phyloP scores from a whole-genome alignment of 441 rosid species.

The Viola pubescens region DNA sequence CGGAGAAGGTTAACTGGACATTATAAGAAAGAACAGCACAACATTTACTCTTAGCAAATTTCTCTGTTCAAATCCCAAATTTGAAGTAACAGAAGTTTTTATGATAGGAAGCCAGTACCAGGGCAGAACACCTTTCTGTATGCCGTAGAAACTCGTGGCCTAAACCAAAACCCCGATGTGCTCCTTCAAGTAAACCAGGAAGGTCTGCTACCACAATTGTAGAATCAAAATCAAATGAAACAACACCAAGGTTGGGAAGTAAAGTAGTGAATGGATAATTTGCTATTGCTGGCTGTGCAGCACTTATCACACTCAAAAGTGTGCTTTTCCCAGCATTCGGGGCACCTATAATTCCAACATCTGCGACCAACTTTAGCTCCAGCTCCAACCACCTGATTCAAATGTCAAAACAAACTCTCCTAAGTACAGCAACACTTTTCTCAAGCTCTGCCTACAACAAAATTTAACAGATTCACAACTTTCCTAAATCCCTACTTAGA shows the following conservation, averaged over 20 bases:
- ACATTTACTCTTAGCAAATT: too few species aligned
- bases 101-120: constrained; percentile 45
- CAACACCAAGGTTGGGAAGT: constrained; percentile 90
- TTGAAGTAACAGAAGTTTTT: neutral
- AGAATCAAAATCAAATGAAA: constrained; percentile 78
- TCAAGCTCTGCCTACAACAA: neutral
- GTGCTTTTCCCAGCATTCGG: constrained; percentile 98
- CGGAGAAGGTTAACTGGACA: too few species aligned
- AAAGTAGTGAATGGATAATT: constrained; percentile 89
- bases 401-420: constrained; percentile 12
- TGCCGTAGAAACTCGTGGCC: constrained; percentile 90
- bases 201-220: constrained; percentile 94
- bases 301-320: constrained; percentile 73
- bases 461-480: neutral
- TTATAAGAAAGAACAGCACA: neutral
- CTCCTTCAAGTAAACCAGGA: constrained; percentile 97
- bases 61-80: neutral
- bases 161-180: constrained; percentile 84
- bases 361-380: constrained; percentile 85
- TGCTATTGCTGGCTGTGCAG: constrained; percentile 83
- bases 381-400: constrained; percentile 84
- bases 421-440: neutral
- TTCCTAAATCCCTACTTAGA: neutral
- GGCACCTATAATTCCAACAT: constrained; percentile 89
- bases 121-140: constrained; percentile 90